phyloP scores from a whole-genome alignment of 805 yeast genomes.

The Spathaspora girioi region DNA sequence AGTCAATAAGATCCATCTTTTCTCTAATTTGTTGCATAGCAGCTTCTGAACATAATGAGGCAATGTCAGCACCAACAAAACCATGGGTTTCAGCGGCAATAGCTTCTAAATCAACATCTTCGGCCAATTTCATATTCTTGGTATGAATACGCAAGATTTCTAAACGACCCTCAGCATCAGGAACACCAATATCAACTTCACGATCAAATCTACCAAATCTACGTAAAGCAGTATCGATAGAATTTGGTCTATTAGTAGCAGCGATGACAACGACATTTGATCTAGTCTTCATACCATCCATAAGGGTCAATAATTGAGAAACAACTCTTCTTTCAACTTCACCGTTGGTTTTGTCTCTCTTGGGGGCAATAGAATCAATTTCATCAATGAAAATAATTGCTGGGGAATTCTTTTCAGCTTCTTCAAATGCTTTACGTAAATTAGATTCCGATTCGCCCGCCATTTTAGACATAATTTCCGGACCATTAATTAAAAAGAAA shows the following conservation, averaged over 20 bases:
- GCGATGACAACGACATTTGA: constrained; percentile 97
- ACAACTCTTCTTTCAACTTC: constrained; percentile 99
- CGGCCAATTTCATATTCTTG: constrained; percentile 95
- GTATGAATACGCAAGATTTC: constrained; percentile 97
- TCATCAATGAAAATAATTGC: constrained; percentile 97
- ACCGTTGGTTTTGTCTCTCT: constrained; percentile 99
- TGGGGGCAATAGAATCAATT: constrained; percentile 98
- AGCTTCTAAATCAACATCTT: constrained; percentile 91
- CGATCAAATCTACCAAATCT: constrained; percentile 85
- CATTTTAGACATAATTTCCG: constrained; percentile 99
- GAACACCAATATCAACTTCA: constrained; percentile 86
- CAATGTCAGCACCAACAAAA: constrained; percentile 98
- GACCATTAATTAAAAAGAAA: constrained; percentile 96
- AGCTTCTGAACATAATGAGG: constrained; percentile 98
- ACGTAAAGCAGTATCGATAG: constrained; percentile 81
- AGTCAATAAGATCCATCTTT: constrained; percentile 96
- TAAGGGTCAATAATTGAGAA: constrained; percentile 91
- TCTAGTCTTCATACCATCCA: constrained; percentile 99
- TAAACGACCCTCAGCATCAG: constrained; percentile 97
- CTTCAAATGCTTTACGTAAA: constrained; percentile 96
- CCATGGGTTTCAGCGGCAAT: constrained; percentile 98
- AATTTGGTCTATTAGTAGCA: constrained; percentile 88
- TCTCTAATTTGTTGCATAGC: constrained; percentile 99
- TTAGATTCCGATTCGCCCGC: constrained; percentile 99
- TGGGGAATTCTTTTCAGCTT: constrained; percentile 98